phyloP scores from a whole-genome alignment of 371 early-diverging fungal species.

The Mortierella sp. region DNA sequence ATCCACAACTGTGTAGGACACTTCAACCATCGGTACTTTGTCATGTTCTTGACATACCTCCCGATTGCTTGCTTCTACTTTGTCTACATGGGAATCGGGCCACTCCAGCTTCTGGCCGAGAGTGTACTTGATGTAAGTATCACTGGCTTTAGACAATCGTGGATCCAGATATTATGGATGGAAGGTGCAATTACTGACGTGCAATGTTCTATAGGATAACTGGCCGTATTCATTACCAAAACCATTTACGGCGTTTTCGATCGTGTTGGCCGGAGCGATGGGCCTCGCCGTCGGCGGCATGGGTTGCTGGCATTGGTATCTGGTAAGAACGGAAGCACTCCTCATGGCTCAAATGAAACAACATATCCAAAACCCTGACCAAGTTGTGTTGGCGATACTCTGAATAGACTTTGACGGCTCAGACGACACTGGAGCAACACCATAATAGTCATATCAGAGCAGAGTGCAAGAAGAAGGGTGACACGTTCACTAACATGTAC shows the following conservation, averaged over 20 bases:
- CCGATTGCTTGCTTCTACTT: slow-evolving; percentile 72
- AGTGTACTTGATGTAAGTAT: slow-evolving; percentile 57
- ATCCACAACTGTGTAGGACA: slow-evolving; percentile 88
- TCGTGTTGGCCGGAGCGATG: slow-evolving; percentile 69
- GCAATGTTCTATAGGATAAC: slow-evolving; percentile 44
- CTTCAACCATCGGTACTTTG: slow-evolving; percentile 85
- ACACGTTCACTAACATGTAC: slow-evolving; percentile 69
- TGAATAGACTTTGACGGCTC: slow-evolving; percentile 59
- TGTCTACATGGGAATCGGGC: slow-evolving; percentile 64
- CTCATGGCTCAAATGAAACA: not conserved
- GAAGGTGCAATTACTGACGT: too few relatives aligned
- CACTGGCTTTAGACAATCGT: too few relatives aligned
- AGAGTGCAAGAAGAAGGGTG: slow-evolving; percentile 62
- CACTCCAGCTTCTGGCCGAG: slow-evolving; percentile 66
- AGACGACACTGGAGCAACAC: slow-evolving; percentile 71
- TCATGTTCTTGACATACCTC: slow-evolving; percentile 79
- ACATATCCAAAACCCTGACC: not conserved
- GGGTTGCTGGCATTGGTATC: slow-evolving; percentile 71
- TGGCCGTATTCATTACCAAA: slow-evolving; percentile 72
- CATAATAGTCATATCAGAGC: slow-evolving; percentile 65
- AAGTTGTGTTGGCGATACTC: too few relatives aligned
- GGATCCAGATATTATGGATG: too few relatives aligned
- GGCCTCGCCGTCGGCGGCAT: slow-evolving; percentile 66
- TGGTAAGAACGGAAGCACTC: slow-evolving; percentile 55
- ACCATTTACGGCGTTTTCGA: slow-evolving; percentile 66